phyloP scores from a whole-genome alignment of 1,284 basidiomycete species.

The Irpex lacteus region DNA sequence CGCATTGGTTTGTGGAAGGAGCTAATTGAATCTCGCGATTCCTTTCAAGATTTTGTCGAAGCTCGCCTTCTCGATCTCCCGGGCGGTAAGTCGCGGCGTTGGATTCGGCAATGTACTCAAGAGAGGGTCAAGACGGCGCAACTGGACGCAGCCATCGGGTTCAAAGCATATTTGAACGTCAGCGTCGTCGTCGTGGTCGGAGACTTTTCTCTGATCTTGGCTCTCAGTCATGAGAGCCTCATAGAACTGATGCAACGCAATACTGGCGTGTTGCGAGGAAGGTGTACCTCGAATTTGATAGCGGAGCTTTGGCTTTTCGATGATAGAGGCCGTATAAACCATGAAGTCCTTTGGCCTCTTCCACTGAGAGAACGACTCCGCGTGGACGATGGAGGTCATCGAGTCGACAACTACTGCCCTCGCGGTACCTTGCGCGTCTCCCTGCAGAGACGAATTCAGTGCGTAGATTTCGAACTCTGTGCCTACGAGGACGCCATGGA shows the following conservation, averaged over 20 bases:
- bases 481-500: conserved; percentile 7
- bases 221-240: neutral
- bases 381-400: neutral
- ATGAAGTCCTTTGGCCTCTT: neutral
- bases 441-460: neutral
- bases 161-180: conserved; percentile 9
- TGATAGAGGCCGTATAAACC: neutral
- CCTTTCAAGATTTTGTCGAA: conserved; percentile 8
- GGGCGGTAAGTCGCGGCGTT: neutral
- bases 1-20: conserved; percentile 1
- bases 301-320: neutral
- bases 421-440: conserved; percentile 5
- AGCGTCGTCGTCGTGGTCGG: neutral
- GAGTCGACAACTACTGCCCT: neutral
- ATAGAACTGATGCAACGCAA: neutral
- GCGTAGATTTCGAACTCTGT: conserved; percentile 9
- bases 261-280: neutral
- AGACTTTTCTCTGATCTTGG: neutral
- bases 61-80: conserved; percentile 1
- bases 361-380: neutral
- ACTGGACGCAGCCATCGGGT: conserved; percentile 1
- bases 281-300: neutral
- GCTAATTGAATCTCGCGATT: conserved; percentile 12
- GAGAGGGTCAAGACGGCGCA: conserved; percentile 1
- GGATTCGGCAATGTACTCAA: neutral